These are phyloP conservation scores for Curvularia eragrostidis DNA, from an alignment of 2,329 filamentous ascomycete genomes.

Conservation along the genomic window DNA sequence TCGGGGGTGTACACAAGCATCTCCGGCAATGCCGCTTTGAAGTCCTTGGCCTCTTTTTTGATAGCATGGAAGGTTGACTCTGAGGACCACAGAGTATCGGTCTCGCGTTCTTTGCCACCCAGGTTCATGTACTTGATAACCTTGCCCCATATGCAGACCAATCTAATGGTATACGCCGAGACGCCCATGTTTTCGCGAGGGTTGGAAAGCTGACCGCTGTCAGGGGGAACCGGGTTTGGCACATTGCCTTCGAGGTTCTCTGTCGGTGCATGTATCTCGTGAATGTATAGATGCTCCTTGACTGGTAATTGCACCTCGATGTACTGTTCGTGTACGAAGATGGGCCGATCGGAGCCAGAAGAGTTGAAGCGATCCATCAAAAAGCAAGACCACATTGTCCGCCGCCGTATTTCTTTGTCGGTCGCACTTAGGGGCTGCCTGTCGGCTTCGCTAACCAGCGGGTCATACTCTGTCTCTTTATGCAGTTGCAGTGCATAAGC, in stretches of 20 bases:
- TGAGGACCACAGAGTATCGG: slow-evolving; percentile 78
- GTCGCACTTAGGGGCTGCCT: slow-evolving; percentile 79
- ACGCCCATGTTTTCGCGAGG: slow-evolving; percentile 90
- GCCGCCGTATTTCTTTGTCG: slow-evolving; percentile 87
- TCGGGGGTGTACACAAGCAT: slow-evolving; percentile 77
- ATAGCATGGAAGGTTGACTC: slow-evolving; percentile 79
- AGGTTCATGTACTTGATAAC: slow-evolving; percentile 91
- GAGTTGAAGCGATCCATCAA: slow-evolving; percentile 98
- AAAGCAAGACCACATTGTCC: slow-evolving; percentile 98
- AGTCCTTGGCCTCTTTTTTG: slow-evolving; percentile 72
- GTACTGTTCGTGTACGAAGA: slow-evolving; percentile 88
- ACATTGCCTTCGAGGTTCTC: slow-evolving; percentile 79
- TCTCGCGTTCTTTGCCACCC: slow-evolving; percentile 81
- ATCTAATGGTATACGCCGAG: slow-evolving; percentile 84
- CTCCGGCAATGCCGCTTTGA: slow-evolving; percentile 72
- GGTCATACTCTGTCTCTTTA: slow-evolving; percentile 85
- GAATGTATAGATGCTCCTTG: slow-evolving; percentile 85
- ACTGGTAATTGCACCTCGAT: slow-evolving; percentile 90
- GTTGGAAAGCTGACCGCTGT: slow-evolving; percentile 69
- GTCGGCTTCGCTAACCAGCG: slow-evolving; percentile 66
- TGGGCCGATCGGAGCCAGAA: slow-evolving; percentile 88
- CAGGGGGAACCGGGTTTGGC: slow-evolving; percentile 66
- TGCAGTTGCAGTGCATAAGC: slow-evolving; percentile 94
- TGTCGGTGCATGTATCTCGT: slow-evolving; percentile 88
- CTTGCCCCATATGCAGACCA: slow-evolving; percentile 86